Percentiles rank a stretch among this genome's conserved stretches.
phyloP scores from a whole-genome alignment of 2,329 filamentous ascomycete genomes.

The Colletotrichum sublineola region DNA sequence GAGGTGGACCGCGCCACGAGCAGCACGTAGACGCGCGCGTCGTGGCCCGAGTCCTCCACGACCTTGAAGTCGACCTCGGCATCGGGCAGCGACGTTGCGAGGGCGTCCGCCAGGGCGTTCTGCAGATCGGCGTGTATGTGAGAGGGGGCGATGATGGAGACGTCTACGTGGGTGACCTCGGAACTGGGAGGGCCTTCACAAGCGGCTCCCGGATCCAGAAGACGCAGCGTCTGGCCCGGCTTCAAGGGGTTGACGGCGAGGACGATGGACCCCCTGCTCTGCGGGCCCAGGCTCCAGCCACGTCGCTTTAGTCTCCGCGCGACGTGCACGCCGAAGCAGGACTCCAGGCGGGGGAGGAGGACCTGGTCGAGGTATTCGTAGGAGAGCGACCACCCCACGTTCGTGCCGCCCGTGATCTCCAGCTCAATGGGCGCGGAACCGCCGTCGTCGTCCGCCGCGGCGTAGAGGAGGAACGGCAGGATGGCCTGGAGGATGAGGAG shows the following conservation, averaged over 20 bases:
- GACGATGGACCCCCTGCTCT: constrained; percentile 57
- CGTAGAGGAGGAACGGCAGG: constrained; percentile 70
- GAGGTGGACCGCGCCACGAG: constrained; percentile 66
- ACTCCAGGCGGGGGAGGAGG: constrained; percentile 66
- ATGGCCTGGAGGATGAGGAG: constrained; percentile 72
- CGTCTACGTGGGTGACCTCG: constrained; percentile 61
- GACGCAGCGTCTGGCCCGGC: constrained; percentile 54
- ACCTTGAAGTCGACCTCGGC: constrained; percentile 60
- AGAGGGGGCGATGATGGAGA: constrained; percentile 64
- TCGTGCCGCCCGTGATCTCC: constrained; percentile 70
- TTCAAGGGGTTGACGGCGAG: constrained; percentile 56
- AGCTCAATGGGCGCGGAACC: constrained; percentile 54
- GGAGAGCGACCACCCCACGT: constrained; percentile 68
- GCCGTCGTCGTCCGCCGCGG: constrained; percentile 55
- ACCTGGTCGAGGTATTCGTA: constrained; percentile 75
- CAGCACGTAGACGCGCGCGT: constrained; percentile 67
- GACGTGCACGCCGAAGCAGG: constrained; percentile 62
- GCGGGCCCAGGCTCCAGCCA: constrained; percentile 65
- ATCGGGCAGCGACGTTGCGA: constrained; percentile 58
- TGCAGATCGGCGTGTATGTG: constrained; percentile 59
- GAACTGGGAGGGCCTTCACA: constrained; percentile 45
- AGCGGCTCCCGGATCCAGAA: constrained; percentile 46
- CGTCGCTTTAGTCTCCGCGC: constrained; percentile 60
- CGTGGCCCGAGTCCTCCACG: constrained; percentile 65
- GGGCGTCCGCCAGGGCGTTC: constrained; percentile 54